Evolutionary conservation across 1,284 basidiomycete species (phyloP).

Genomic region (Ceratobasidium sp.): DNA sequence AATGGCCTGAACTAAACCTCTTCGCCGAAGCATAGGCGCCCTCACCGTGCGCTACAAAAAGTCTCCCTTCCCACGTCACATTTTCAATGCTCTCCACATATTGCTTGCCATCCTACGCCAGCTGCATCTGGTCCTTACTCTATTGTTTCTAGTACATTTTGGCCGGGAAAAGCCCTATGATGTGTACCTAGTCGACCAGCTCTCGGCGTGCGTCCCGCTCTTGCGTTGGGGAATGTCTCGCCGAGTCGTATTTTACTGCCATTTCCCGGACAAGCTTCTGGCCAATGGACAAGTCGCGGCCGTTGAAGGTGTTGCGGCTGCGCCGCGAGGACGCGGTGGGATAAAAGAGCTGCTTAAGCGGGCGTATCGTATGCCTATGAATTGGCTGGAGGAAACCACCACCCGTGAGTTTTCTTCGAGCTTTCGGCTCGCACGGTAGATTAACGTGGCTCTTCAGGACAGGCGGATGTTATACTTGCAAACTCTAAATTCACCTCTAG

Average conservation of each 20-base stretch:
- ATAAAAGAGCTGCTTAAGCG: conserved; percentile 66
- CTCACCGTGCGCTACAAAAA: conserved; percentile 82
- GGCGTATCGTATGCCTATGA: conserved; percentile 88
- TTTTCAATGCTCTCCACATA: conserved; percentile 84
- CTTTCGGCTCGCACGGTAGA: conserved; percentile 18
- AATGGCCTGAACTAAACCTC: conserved; percentile 40
- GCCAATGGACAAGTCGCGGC: conserved; percentile 79
- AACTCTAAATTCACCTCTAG: conserved; percentile 92
- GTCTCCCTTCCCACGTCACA: conserved; percentile 81
- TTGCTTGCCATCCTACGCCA: conserved; percentile 90
- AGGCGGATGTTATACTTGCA: conserved; percentile 89
- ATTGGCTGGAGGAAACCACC: conserved; percentile 88
- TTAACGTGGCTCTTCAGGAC: conserved; percentile 59
- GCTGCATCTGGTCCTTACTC: conserved; percentile 75
- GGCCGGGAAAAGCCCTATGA: conserved; percentile 65
- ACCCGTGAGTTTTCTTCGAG: conserved; percentile 70
- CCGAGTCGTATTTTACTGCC: conserved; percentile 95
- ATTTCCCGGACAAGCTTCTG: conserved; percentile 96
- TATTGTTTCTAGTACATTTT: conserved; percentile 62
- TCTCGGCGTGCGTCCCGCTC: conserved; percentile 90
- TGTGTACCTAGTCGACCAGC: conserved; percentile 94
- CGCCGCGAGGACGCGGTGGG: conserved; percentile 33
- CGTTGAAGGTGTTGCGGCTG: conserved; percentile 47
- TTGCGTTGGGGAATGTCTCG: conserved; percentile 74
- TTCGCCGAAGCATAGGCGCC: conserved; percentile 66